These are phyloP conservation scores for Tricholoma matsutake DNA, from an alignment of 768 basidiomycete genomes.

Conservation along the genomic window DNA sequence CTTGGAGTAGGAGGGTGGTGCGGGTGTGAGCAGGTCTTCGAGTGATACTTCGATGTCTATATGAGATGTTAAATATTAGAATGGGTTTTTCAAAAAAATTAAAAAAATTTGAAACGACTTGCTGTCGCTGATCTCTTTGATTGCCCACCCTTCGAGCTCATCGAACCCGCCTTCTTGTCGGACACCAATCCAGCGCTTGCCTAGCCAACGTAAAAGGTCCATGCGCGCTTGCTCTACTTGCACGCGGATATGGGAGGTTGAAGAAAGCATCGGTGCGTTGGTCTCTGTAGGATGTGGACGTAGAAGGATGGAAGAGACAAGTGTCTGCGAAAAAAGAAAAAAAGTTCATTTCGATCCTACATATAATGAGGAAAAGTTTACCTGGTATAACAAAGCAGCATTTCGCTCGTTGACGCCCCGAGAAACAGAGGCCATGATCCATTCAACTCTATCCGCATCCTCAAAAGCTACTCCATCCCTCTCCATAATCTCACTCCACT, in stretches of 20 bases:
- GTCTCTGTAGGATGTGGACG: conserved; percentile 60
- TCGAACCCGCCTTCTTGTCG: conserved; percentile 80
- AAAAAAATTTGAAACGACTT: no score
- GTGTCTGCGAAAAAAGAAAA: conserved; percentile 43
- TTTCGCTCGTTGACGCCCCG: conserved; percentile 61
- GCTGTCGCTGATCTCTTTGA: conserved; percentile 87
- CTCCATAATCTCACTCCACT: conserved; percentile 76
- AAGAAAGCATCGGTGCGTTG: conserved; percentile 57
- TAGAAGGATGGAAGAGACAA: conserved; percentile 72
- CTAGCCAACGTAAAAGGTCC: conserved; percentile 71
- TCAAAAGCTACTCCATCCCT: conserved; percentile 72
- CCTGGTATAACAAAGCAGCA: conserved; percentile 78
- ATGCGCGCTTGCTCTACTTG: conserved; percentile 71
- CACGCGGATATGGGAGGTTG: conserved; percentile 67
- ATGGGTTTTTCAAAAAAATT: no score
- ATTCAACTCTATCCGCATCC: conserved; percentile 75
- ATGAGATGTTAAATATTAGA: no score
- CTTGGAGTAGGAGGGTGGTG: conserved; percentile 23
- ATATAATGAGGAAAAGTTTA: conserved; percentile 18
- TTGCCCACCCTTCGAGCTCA: conserved; percentile 77
- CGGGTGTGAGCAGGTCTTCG: conserved; percentile 64
- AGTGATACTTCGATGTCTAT: conserved; percentile 78
- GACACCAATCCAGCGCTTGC: conserved; percentile 72
- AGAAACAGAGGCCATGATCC: conserved; percentile 64
- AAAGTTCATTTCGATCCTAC: neutral